Conservation (phyloP, 2,329 filamentous ascomycete genomes). For the Erysiphe pulchra region DNA sequence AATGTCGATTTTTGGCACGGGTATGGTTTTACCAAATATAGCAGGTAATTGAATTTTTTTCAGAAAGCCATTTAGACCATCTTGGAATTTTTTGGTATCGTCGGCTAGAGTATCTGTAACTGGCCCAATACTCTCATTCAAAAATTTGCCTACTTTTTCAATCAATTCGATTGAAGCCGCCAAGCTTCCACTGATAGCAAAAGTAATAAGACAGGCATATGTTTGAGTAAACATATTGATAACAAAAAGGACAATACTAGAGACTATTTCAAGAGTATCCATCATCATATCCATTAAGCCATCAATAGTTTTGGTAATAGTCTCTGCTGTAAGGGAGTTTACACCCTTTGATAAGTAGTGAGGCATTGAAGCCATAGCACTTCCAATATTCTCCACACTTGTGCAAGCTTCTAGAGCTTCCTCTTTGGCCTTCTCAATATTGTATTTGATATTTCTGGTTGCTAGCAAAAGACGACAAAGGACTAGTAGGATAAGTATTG, state of each 20-base stretch:
- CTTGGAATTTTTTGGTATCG: conserved; percentile 28
- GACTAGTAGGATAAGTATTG: conserved; percentile 63
- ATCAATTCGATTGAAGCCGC: conserved; percentile 39
- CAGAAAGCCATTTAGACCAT: conserved; percentile 28
- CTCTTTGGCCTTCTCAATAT: conserved; percentile 48
- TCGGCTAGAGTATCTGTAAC: conserved; percentile 20
- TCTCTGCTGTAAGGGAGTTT: conserved; percentile 58
- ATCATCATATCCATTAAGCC: conserved; percentile 58
- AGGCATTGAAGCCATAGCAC: conserved; percentile 92
- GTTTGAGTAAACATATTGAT: conserved; percentile 81
- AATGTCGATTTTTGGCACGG: conserved; percentile 35
- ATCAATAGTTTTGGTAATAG: conserved; percentile 56
- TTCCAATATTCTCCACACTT: conserved; percentile 78
- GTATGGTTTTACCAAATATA: conserved; percentile 18
- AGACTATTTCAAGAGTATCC: conserved; percentile 57
- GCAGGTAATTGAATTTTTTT: conserved; percentile 23
- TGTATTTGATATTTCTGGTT: conserved; percentile 42
- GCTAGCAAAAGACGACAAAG: conserved; percentile 60
- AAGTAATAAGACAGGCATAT: conserved; percentile 69
- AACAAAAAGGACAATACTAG: conserved; percentile 72
- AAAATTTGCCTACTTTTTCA: conserved; percentile 29
- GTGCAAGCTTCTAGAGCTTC: conserved; percentile 77
- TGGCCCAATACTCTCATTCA: conserved; percentile 26
- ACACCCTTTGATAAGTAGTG: conserved; percentile 77
- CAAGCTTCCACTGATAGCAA: conserved; percentile 56